Percentiles rank a stretch among this genome's conserved stretches.
Evolutionary conservation across 192 early-diverging fungal species (phyloP).

Genomic region (Endogone sp.): DNA sequence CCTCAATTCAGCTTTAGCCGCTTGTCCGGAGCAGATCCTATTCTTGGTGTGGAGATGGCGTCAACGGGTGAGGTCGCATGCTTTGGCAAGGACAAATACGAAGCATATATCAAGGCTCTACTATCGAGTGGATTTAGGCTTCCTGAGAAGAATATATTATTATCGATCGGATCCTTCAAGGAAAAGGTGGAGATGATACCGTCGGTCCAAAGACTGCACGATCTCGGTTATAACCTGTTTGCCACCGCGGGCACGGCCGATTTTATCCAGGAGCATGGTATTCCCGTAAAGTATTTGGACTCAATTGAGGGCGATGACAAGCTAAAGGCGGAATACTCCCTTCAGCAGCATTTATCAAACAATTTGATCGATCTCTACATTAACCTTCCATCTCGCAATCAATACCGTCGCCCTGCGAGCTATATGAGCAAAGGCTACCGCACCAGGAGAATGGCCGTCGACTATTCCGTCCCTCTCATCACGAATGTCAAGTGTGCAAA

Average conservation of each 20-base stretch:
- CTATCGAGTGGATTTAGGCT: constrained; percentile 89
- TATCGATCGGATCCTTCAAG: constrained; percentile 98
- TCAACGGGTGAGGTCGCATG: constrained; percentile 99
- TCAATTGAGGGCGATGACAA: constrained; percentile 57
- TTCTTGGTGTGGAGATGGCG: constrained; percentile 99
- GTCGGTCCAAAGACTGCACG: constrained; percentile 76
- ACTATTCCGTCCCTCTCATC: constrained; percentile 94
- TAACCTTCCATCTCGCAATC: constrained; percentile 97
- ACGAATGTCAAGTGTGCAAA: constrained; percentile 99
- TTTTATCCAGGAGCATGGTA: constrained; percentile 92
- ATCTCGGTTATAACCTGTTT: constrained; percentile 90
- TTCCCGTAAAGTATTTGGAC: constrained; percentile 90
- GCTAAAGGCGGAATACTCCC: constrained; percentile 81
- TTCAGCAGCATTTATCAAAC: constrained; percentile 93
- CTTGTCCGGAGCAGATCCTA: constrained; percentile 93
- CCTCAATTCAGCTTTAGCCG: constrained; percentile 98
- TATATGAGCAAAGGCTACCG: constrained; percentile 95
- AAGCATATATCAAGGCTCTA: constrained; percentile 95
- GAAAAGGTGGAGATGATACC: constrained; percentile 97
- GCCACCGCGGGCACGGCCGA: constrained; percentile 97
- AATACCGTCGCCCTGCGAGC: constrained; percentile 90
- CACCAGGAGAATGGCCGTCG: constrained; percentile 95
- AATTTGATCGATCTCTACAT: constrained; percentile 98
- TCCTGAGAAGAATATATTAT: constrained; percentile 93
- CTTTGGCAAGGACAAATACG: constrained; percentile 97